These are phyloP conservation scores for Ampelomyces quisqualis DNA, from an alignment of 2,329 filamentous ascomycete genomes.

Conservation along the genomic window DNA sequence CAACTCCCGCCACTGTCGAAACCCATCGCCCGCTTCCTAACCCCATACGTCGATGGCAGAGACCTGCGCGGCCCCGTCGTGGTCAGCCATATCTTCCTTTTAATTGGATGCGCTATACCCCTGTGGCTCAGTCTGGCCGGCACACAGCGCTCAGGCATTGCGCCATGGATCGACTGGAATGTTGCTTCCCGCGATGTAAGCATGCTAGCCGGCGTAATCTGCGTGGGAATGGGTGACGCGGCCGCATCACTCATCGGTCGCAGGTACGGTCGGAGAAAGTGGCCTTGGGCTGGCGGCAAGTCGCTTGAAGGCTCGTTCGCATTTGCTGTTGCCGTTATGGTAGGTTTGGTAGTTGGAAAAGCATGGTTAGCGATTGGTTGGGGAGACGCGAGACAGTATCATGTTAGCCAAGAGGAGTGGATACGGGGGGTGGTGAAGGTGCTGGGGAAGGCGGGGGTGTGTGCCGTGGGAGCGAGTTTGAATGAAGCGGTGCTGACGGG, in stretches of 20 bases:
- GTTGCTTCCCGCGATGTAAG: slow-evolving; percentile 70
- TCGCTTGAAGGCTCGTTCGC: slow-evolving; percentile 83
- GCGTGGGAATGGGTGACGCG: slow-evolving; percentile 92
- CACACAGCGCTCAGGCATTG: slow-evolving; percentile 58
- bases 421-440: slow-evolving; percentile 31
- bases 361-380: slow-evolving; percentile 78
- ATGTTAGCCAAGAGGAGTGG: slow-evolving; percentile 47
- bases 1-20: slow-evolving; percentile 88
- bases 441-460: slow-evolving; percentile 64
- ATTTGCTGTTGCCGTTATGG: slow-evolving; percentile 76
- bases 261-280: slow-evolving; percentile 82
- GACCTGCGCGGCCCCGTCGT: slow-evolving; percentile 93
- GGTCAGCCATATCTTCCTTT: slow-evolving; percentile 90
- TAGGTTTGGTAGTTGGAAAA: slow-evolving; percentile 69
- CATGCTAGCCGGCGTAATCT: slow-evolving; percentile 90
- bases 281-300: slow-evolving; percentile 96
- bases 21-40: slow-evolving; percentile 81
- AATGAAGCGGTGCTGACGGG: slow-evolving; percentile 95
- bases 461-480: slow-evolving; percentile 75
- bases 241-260: slow-evolving; percentile 88
- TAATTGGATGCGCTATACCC: slow-evolving; percentile 92
- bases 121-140: slow-evolving; percentile 85
- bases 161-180: slow-evolving; percentile 71
- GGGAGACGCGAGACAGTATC: slow-evolving; percentile 45
- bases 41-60: slow-evolving; percentile 90